Base-by-base conservation (phyloP, 495 filamentous ascomycete genomes). In the Penicillium ucsense region DNA sequence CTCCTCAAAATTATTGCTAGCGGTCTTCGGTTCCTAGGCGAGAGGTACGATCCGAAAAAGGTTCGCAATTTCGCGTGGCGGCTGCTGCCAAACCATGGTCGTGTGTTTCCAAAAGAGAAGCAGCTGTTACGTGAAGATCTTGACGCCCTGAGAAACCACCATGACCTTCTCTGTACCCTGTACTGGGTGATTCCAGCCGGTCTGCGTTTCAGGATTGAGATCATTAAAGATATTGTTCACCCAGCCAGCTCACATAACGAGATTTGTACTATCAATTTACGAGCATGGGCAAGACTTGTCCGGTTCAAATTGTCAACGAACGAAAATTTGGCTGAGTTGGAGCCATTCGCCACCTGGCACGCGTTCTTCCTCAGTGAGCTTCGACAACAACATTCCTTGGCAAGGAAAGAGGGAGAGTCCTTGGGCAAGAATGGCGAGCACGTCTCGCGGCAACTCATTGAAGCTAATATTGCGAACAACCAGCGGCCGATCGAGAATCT, bases 141-240 rank as follows among this genome's bases (percentile, higher is more conserved):
- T n/a, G 82, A 88, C 27, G 84, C 89, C 0, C 68, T 97, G 34
- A 77, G 89, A 49, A 98, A 97, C 57, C 91, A 98, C 52, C 89
- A 95, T 57, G 89, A 97, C 60, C 76, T 98, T 39, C 78, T 98
- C 3, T 88, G 84, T 52, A 91, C 86, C 3, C 73, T 98, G 32
- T 95, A 88, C 65, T 95, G 83, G 82, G 84, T 78, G 8, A 84
- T 89, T 11, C 89, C 91, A 31, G 67, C 81, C 12, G 72, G 74
- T 12, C 77, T 79, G 42, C 75, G 90, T 29, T 89, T 88, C 29
- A 76, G 80, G 31, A 52, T 89, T 5, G 75, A 82, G 46, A 71
- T 83, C 9, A 81, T 98, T 10, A 82, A 81, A 43, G 76, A 85
- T 50, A 77, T 97, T 0, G 85, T 97, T n/a, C 67, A 84, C 46